These are phyloP conservation scores for Saturnispora kantuleensis DNA, from an alignment of 805 yeast species.

Conservation along the genomic window DNA sequence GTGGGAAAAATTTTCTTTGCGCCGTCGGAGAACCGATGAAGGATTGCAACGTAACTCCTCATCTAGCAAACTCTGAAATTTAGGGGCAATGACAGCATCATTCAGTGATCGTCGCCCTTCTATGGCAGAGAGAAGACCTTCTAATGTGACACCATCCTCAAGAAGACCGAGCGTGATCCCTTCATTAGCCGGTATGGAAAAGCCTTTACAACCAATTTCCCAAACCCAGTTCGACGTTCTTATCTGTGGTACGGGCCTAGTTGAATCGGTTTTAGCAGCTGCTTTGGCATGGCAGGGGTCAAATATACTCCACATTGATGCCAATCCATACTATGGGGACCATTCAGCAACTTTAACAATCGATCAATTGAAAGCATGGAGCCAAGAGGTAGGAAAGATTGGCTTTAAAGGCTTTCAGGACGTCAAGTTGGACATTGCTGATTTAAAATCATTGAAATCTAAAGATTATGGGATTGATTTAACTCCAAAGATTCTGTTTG, in stretches of 20 bases:
- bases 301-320: constrained; percentile 83
- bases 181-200: constrained; percentile 66
- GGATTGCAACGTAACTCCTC: too few relatives aligned
- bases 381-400: constrained; percentile 34
- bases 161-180: constrained; percentile 43
- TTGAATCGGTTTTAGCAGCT: constrained; percentile 82
- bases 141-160: constrained; percentile 19
- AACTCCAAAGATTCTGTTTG: constrained; percentile 79
- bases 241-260: constrained; percentile 86
- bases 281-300: constrained; percentile 98
- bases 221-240: constrained; percentile 75
- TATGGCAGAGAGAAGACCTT: constrained; percentile 30
- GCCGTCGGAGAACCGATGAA: too few relatives aligned
- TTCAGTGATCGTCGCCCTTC: constrained; percentile 63
- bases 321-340: constrained; percentile 82
- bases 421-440: constrained; percentile 74
- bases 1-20: too few relatives aligned
- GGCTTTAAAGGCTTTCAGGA: constrained; percentile 34
- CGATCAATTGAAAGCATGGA: constrained; percentile 83
- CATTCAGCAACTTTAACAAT: constrained; percentile 75
- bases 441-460: constrained; percentile 39
- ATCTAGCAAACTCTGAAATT: too few relatives aligned
- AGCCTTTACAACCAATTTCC: constrained; percentile 50
- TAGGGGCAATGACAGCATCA: constrained; percentile 38
- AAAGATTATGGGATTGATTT: constrained; percentile 82